Evolutionary conservation across 1,284 basidiomycete species (phyloP), one percentile per base, ranked within the genome.

Genomic region (Pyrrhoderma noxium): DNA sequence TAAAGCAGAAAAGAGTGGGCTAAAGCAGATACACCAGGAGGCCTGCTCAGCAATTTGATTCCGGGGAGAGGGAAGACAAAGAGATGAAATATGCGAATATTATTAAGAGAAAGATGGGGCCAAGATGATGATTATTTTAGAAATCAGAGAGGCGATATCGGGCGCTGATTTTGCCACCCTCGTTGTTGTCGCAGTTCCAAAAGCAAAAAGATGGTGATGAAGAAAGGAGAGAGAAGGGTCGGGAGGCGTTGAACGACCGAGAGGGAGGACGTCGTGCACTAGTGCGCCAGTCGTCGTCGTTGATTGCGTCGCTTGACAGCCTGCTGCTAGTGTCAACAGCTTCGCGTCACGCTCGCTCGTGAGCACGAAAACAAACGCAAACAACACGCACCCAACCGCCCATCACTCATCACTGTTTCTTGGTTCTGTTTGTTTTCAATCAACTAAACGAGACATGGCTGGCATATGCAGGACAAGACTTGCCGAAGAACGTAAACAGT

Each of bases 401-500:
- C 9, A 8, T 42, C 39, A 21, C n/a, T 42, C 39, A 41, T 8
- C 25, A 23, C 16, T 23, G 11, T n/a, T 45, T 27, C 9, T n/a
- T 46, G 27, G 14, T 16, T 31, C 8, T 31, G 8, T 42, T 49
- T 19, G 19, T 41, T 31, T 21, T 27, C n/a, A 2, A 41, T 35
- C 27, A 36, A 37, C 21, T 41, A 14, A 19, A n/a, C n/a, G 39
- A 53, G 18, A 13, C 37, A 82, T 92, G 90, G 80, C 89, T 57
- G 80, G 89, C 56, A 85, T 93, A 60, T 86, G 91, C 66, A 77
- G 89, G 64, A 81, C 85, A 37, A 82, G 93, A 61, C 76, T 96
- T 16, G 81, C 93, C 34, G 96, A 99, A 70, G 96, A 99, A 71
- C 83, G 96, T 62, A 99, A 99, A 71, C 92, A 96, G 63, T 99